These are phyloP conservation scores for Nothophytophthora sp. DNA, from an alignment of 352 stramenopile genomes.

Conservation along the genomic window DNA sequence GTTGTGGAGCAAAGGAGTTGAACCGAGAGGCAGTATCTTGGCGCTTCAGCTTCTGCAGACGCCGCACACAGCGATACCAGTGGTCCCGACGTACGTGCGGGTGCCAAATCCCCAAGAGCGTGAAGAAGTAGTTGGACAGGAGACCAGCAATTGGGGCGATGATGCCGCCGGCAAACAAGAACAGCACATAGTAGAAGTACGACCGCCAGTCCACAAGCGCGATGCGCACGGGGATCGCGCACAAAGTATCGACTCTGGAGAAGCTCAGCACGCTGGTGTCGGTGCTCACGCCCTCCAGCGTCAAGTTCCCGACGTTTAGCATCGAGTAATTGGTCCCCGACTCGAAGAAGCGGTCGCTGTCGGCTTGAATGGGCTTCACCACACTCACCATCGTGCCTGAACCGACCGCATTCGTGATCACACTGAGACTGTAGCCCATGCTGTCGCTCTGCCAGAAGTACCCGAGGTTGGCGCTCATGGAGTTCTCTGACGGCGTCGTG, in stretches of 20 bases:
- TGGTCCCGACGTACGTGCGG: constrained; percentile 82
- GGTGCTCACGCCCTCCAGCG: constrained; percentile 44
- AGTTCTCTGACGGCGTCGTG: constrained; percentile 37
- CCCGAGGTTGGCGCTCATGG: constrained; percentile 48
- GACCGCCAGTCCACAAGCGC: constrained; percentile 54
- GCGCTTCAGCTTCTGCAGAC: constrained; percentile 77
- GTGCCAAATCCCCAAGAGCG: constrained; percentile 80
- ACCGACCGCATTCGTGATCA: constrained; percentile 66
- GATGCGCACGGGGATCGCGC: constrained; percentile 60
- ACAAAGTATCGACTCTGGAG: constrained; percentile 52
- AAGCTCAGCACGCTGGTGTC: constrained; percentile 51
- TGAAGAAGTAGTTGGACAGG: constrained; percentile 77
- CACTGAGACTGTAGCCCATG: constrained; percentile 53
- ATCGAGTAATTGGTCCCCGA: constrained; percentile 33
- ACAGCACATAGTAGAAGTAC: constrained; percentile 63
- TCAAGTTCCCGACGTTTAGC: constrained; percentile 43
- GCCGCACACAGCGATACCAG: constrained; percentile 77
- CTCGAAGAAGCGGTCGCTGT: constrained; percentile 51
- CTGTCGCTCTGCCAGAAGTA: constrained; percentile 76
- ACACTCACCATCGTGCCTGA: constrained; percentile 59
- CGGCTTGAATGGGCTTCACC: constrained; percentile 58
- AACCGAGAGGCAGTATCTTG: constrained; percentile 74
- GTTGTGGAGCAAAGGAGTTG: constrained; percentile 76
- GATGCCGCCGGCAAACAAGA: constrained; percentile 76
- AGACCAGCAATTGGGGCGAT: constrained; percentile 68